Base-by-base conservation (phyloP, 1,139 yeast genomes). In the Lodderomyces metapsilosis region DNA sequence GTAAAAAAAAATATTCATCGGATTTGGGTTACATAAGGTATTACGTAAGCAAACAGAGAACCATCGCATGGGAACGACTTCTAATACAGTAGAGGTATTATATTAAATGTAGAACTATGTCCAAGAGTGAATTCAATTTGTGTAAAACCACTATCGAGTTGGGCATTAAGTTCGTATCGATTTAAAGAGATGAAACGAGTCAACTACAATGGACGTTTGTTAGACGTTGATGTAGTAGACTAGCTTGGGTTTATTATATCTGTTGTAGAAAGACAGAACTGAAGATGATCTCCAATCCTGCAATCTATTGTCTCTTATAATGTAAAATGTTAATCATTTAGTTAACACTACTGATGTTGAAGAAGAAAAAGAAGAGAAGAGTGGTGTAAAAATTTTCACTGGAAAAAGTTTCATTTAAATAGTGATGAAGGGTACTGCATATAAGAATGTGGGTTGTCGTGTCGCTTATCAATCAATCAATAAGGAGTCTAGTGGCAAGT, bases 171-270 rank as follows among this genome's bases (percentile, higher is more conserved):
- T 28, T 28, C 32, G 9, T 28, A 28, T 28, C 32, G 4, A 15
- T 28, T 10, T 28, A 28, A 28, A 28, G 32, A 28, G 32, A 28
- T 28, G 32, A 28, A 28, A 28, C 32, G 32, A 28, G 32, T 28
- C 32, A 28, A 15, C 32, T 28, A 28, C 32, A 28, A 28, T 28
- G 32, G 32, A 28, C 32, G 32, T 28, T 28, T 28, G 32, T 28
- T 28, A 28, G 32, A 28, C 32, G 32, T 28, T 28, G 32, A 13
- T 28, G n/a, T 28, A 28, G 32, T 9, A 15, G 32, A 28, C 32
- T 28, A 28, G 32, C 32, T 28, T 28, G 32, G 32, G 32, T 28
- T 28, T 28, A 28, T 28, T 15, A 28, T 28, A 18, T 28, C 15
- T 28, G 32, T 28, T 28, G 32, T 28, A 28, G 32, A 28, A 28